Evolutionary conservation across 306 rosid genomes (phyloP), one percentile per base, ranked within the genome.

Genomic region (Canavalia gladiata): DNA sequence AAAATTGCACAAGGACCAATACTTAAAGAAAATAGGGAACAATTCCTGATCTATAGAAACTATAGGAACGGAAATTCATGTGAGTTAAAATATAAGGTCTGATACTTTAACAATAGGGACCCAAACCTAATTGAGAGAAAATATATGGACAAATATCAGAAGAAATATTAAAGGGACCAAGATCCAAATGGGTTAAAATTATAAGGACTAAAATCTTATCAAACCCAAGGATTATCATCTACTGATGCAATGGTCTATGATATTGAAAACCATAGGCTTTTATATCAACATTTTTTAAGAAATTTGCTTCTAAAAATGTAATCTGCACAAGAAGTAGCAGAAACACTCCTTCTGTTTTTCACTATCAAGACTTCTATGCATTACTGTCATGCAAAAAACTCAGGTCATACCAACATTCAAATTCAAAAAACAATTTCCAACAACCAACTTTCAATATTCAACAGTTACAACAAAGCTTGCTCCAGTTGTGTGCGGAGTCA

Each of bases 41-140:
- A 18, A 18, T 18, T 18, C 25, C 25, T 18, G 25, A 18, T 18
- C 25, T 18, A 18, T 18, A 18, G 25, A 18, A 18, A 18, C 25
- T 18, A 18, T 18, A 18, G 25, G 25, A 18, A 18, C 25, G 25
- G 25, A 18, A 18, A 18, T 18, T 18, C 25, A 18, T 18, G 25
- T 18, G 25, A 18, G 25, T 18, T 18, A 18, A 18, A 18, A 18
- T 18, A 18, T 18, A 18, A 18, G 25, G 25, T 18, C 25, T 18
- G 25, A 18, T 18, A 18, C 25, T 18, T 18, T 18, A 18, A 18
- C 25, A 4, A 54, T 4, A 57, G 68, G 56, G 30, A 50, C 75
- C 18, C 52, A 37, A 72, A 73, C 78, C 52, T 39, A 73, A 55
- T 39, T 56, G 41, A 73, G 67, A 35, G 78, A 73, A 18, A 35